Conservation (phyloP, 2,329 filamentous ascomycete genomes). For the Capronia americana region DNA sequence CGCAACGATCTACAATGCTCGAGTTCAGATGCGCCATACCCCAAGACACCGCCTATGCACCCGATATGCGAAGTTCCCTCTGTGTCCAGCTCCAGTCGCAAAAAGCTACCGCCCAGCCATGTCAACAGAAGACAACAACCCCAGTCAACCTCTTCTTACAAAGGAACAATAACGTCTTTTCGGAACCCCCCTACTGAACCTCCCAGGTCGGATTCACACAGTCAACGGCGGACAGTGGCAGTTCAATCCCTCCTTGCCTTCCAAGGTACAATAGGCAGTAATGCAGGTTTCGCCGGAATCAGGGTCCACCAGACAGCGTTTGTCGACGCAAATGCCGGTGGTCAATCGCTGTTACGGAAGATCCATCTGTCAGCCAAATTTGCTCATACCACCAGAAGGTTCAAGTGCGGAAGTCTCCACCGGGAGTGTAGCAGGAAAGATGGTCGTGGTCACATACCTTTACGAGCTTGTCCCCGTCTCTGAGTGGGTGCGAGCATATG, state of each 20-base stretch:
- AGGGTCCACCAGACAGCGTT: constrained; percentile 17
- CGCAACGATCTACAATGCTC: neutral
- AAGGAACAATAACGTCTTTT: neutral
- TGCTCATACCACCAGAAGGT: neutral
- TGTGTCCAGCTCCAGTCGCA: neutral
- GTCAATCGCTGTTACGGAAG: constrained; percentile 1
- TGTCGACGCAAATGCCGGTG: constrained; percentile 22
- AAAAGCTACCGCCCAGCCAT: neutral
- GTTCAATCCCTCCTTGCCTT: constrained; percentile 19
- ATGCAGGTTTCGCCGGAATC: constrained; percentile 23
- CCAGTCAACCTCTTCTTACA: constrained; percentile 2
- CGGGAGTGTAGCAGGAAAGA: neutral
- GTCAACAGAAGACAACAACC: neutral
- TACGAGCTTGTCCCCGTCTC: constrained; percentile 21
- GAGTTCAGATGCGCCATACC: neutral
- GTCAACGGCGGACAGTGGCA: constrained; percentile 23
- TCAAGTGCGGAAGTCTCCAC: neutral
- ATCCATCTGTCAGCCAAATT: neutral
- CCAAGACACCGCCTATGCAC: neutral
- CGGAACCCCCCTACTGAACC: neutral
- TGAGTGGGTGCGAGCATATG: neutral
- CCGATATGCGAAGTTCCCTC: neutral
- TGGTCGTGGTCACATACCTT: constrained; percentile 12
- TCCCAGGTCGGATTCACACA: neutral
- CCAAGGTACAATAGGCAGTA: constrained; percentile 12